These are phyloP conservation scores for Nectriaceae sp. DNA, from an alignment of 2,329 filamentous ascomycete genomes.

Conservation along the genomic window DNA sequence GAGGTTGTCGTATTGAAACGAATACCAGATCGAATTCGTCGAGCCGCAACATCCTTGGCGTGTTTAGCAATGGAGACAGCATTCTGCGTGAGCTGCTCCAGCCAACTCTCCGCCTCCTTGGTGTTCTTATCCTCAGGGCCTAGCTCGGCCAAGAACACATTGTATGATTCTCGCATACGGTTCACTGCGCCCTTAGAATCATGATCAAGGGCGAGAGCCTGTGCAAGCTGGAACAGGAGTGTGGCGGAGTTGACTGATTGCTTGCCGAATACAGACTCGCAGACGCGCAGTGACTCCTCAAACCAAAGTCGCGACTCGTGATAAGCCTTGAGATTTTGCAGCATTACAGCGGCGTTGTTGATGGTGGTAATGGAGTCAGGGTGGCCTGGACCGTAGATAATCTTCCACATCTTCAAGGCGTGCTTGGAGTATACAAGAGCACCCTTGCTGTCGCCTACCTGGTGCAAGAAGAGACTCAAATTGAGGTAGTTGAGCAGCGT, in stretches of 20 bases:
- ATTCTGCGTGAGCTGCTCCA: conserved; percentile 93
- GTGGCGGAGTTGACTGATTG: conserved; percentile 92
- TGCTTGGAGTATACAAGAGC: conserved; percentile 91
- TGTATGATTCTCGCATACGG: conserved; percentile 95
- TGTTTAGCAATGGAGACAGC: conserved; percentile 94
- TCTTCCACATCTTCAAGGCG: conserved; percentile 92
- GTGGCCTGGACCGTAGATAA: conserved; percentile 91
- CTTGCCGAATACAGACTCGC: conserved; percentile 86
- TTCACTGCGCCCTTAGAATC: conserved; percentile 89
- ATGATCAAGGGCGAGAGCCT: conserved; percentile 92
- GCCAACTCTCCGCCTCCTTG: conserved; percentile 95
- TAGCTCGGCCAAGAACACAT: conserved; percentile 86
- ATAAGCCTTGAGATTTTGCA: conserved; percentile 93
- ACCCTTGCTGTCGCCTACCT: conserved; percentile 82
- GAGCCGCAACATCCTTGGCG: conserved; percentile 80
- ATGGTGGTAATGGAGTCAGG: conserved; percentile 98
- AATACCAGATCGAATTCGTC: conserved; percentile 70
- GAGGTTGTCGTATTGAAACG: conserved; percentile 54
- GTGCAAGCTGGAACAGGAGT: conserved; percentile 93
- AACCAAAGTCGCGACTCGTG: conserved; percentile 96
- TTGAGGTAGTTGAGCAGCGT: conserved; percentile 96
- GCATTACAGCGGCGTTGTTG: conserved; percentile 98
- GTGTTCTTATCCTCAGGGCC: conserved; percentile 94
- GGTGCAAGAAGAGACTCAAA: conserved; percentile 90
- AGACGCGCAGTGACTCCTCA: conserved; percentile 85